Conservation (phyloP, 1,284 basidiomycete species). For the Exobasidium rhododendri region DNA sequence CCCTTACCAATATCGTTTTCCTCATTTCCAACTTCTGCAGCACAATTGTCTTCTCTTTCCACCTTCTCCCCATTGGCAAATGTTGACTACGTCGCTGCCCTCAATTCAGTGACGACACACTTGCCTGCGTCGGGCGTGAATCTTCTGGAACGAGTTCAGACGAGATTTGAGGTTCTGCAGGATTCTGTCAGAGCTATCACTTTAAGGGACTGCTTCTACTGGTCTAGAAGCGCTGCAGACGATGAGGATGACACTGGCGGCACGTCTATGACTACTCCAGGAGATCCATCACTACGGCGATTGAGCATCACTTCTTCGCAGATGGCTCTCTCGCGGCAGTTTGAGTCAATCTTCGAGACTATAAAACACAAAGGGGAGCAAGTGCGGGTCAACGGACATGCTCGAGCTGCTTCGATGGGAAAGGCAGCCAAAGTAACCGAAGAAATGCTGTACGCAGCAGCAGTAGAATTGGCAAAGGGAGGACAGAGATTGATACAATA, state of each 20-base stretch:
- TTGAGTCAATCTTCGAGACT: constrained; percentile 8
- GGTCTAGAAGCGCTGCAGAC: background rate
- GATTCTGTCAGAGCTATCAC: constrained; percentile 35
- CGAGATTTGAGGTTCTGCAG: constrained; percentile 32
- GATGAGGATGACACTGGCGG: background rate
- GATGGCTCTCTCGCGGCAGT: constrained; percentile 3
- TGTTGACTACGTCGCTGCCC: constrained; percentile 2
- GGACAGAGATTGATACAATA: constrained; percentile 45
- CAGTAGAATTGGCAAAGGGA: constrained; percentile 41
- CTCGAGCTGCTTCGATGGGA: constrained; percentile 1
- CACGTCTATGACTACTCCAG: background rate
- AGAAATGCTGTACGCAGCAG: constrained; percentile 42
- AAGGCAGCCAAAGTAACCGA: constrained; percentile 36
- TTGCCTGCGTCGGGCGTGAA: constrained; percentile 12
- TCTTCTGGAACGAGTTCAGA: constrained; percentile 33
- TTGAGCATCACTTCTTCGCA: background rate
- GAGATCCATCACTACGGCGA: background rate
- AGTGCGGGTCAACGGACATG: constrained; percentile 8
- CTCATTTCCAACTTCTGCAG: constrained; percentile 21
- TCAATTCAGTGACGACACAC: background rate
- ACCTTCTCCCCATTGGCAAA: constrained; percentile 6
- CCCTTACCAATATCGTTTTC: constrained; percentile 15
- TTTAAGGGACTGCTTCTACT: constrained; percentile 29
- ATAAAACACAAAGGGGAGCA: constrained; percentile 9
- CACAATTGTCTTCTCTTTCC: constrained; percentile 2